phyloP scores from a whole-genome alignment of 2,329 filamentous ascomycete species.

The Helicocarpus griseus region DNA sequence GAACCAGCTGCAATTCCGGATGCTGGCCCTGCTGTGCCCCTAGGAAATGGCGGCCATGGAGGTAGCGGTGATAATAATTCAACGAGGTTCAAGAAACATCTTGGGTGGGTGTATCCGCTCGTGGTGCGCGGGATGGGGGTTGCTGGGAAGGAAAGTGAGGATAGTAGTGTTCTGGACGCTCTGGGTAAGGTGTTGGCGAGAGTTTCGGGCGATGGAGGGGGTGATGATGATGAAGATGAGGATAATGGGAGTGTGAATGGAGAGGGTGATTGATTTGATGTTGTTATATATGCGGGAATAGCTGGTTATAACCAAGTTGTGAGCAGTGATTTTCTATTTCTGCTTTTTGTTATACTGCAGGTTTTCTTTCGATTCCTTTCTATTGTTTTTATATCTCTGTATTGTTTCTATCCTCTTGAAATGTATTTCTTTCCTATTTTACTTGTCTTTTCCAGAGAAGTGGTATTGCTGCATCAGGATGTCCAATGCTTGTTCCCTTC shows the following conservation, averaged over 20 bases:
- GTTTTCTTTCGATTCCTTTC: not conserved
- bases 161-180: constrained; percentile 34
- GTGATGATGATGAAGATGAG: not conserved
- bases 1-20: constrained; percentile 60
- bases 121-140: constrained; percentile 29
- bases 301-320: too few species aligned
- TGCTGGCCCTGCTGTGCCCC: constrained; percentile 9
- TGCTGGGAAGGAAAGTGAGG: constrained; percentile 30
- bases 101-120: constrained; percentile 74
- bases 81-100: constrained; percentile 55
- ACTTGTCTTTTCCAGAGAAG: not conserved
- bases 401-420: not conserved
- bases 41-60: not conserved
- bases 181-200: constrained; percentile 53
- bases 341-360: not conserved
- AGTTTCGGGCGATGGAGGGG: constrained; percentile 38
- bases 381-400: not conserved
- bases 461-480: not conserved
- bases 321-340: too few species aligned
- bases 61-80: constrained; percentile 15
- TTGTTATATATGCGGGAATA: too few species aligned
- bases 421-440: not conserved
- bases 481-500: not conserved
- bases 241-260: not conserved
- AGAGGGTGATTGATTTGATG: not conserved